phyloP scores from a whole-genome alignment of 139 green algal genomes.

The Haematococcus lacustris region DNA sequence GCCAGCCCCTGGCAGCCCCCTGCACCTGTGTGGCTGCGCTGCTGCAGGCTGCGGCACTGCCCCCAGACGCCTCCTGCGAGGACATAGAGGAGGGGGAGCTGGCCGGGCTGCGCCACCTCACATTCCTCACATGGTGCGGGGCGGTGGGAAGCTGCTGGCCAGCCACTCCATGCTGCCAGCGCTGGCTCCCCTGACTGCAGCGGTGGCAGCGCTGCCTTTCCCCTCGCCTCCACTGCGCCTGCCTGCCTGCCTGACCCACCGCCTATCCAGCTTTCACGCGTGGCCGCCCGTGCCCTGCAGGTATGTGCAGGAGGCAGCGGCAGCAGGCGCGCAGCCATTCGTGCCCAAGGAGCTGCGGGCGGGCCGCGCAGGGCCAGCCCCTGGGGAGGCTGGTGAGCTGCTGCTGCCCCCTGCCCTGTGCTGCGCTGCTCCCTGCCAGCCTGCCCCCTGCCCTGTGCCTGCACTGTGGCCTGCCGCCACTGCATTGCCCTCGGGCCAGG shows the following conservation, averaged over 20 bases:
- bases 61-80: constrained; percentile 58
- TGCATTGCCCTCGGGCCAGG: neutral
- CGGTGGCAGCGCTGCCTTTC: neutral
- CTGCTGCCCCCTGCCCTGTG: neutral
- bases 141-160: neutral
- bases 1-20: neutral
- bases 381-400: neutral
- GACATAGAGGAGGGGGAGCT: constrained; percentile 58
- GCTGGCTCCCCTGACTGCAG: neutral
- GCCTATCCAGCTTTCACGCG: neutral
- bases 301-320: constrained; percentile 16
- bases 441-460: too few species aligned
- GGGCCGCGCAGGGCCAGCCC: neutral
- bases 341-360: constrained; percentile 37
- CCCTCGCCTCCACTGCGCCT: neutral
- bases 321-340: constrained; percentile 54
- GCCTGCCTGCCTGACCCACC: neutral
- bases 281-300: neutral
- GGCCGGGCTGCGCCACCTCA: constrained; percentile 18
- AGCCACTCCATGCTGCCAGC: neutral
- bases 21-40: neutral
- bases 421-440: neutral
- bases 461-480: neutral
- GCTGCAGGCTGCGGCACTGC: constrained; percentile 48
- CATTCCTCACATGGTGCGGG: constrained; percentile 53